Base-by-base conservation (phyloP, 1,139 yeast genomes). In the Hyphopichia buzzinii region DNA sequence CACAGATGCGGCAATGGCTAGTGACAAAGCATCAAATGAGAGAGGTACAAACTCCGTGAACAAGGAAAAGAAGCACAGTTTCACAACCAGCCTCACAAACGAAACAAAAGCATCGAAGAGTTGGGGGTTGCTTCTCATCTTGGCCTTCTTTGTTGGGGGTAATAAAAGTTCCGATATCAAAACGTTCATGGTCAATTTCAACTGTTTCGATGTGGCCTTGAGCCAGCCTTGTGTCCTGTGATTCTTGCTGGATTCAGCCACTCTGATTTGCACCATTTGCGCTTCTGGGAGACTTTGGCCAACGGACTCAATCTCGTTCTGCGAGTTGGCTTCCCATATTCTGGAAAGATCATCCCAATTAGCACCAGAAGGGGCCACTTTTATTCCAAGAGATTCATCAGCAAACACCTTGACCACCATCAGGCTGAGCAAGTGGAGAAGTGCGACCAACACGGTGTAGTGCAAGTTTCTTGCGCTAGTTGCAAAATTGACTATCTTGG, bases 211-310 rank as follows among this genome's bases (percentile, higher is more conserved):
- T 0, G 90, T 81, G 0, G 82, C 87, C 14, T 54, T 62, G 15
- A 84, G 56, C 95, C 95, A 86, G 8, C 76, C 54, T 10, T 62
- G 59, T 2, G 79, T 70, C 44, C 89, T 64, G 42, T 72, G 77
- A 3, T 21, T 17, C 2, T 28, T 13, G 4, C 32, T 30, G 6
- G 26, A 14, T 2, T 24, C 23, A 3, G 13, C 11, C 11, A 16
- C n/a, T 14, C 11, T 30, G 11, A 37, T 29, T 10, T 7, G 10
- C 42, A 31, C 13, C 40, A 31, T 4, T 29, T 45, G 42, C n/a
- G 40, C 43, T 22, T 35, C 30, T 19, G 30, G 14, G 17, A 16
- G 3, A 8, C 42, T 34, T n/a, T n/a, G n/a, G n/a, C n/a, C n/a
- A 1, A 35, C 21, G 4, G 41, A 36, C 24, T 46, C 41, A 4